Base-by-base conservation (phyloP, 495 filamentous ascomycete genomes). In the Talaromyces ruber region DNA sequence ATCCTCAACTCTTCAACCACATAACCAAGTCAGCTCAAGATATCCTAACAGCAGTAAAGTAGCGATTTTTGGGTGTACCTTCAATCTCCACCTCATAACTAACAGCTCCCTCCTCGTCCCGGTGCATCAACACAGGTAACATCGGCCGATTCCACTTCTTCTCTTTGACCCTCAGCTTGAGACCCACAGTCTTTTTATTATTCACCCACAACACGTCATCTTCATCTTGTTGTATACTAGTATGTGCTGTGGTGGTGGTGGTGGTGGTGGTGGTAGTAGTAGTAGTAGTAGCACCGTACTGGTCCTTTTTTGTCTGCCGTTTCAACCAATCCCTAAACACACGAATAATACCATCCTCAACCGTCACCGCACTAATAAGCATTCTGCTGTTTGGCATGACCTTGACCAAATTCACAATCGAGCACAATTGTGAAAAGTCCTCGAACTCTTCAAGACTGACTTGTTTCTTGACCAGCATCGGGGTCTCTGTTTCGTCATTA, bases 271-370 rank as follows among this genome's bases (percentile, higher is more conserved):
- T n/a, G n/a, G n/a, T n/a, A n/a, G n/a, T n/a, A n/a, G n/a, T n/a
- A n/a, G n/a, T n/a, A n/a, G n/a, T n/a, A n/a, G n/a, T n/a, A n/a
- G n/a, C n/a, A 26, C 45, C 58, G 18, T 57, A 26, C 54, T 25
- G 9, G n/a, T 30, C 37, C 39, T 56, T 59, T 22, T 63, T 56
- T n/a, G 65, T 64, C 37, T 69, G 74, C 58, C 74, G 74, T n/a
- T 79, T 74, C 55, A 93, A 72, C 90, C 90, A 93, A 37, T 82
- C 74, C 32, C 87, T 78, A 76, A 82, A 91, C 39, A 92, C 73
- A 9, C 89, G 79, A 37, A 88, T 72, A 21, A 89, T 74, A 9
- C 83, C 84, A 58, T 92, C 86, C 57, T 80, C 76, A 18, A 92
- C 70, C 50, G 81, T 85, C 56, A 85, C 78, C 55, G 84, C 82